Evolutionary conservation across 2,329 filamentous ascomycete species (phyloP).

Genomic region (Arthrobotrys pseudoclavata): DNA sequence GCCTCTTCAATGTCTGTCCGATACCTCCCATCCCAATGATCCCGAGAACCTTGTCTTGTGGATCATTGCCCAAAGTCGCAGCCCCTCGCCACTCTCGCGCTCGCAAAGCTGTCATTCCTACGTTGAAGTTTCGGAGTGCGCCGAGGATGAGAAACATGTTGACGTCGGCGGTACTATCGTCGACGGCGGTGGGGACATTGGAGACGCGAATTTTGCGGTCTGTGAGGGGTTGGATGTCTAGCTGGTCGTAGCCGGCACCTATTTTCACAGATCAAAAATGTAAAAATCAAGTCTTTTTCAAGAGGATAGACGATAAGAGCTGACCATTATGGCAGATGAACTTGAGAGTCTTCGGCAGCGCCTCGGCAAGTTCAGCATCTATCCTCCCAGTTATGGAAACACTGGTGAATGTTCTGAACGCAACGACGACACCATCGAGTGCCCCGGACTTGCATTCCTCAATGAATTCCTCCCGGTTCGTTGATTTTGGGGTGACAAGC

Average conservation of each 20-base stretch:
- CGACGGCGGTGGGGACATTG: constrained; percentile 83
- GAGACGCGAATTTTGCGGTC: constrained; percentile 77
- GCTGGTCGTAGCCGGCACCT: constrained; percentile 88
- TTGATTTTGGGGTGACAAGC: constrained; percentile 74
- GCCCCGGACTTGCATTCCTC: constrained; percentile 75
- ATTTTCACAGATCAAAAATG: background rate
- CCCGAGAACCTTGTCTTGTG: constrained; percentile 81
- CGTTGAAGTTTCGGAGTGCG: constrained; percentile 80
- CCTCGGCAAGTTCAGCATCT: constrained; percentile 77
- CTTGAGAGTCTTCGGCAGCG: constrained; percentile 70
- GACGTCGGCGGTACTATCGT: constrained; percentile 85
- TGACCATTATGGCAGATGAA: constrained; percentile 75
- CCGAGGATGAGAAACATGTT: constrained; percentile 86
- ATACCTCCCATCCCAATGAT: constrained; percentile 91
- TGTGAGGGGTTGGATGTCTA: constrained; percentile 80
- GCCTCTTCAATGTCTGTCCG: constrained; percentile 80
- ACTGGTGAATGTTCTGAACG: constrained; percentile 80
- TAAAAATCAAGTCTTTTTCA: background rate
- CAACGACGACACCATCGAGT: constrained; percentile 75
- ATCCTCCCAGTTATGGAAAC: constrained; percentile 76
- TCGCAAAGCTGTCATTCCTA: constrained; percentile 76
- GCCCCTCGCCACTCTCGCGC: constrained; percentile 77
- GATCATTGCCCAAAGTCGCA: constrained; percentile 78
- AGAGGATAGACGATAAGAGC: constrained; percentile 55
- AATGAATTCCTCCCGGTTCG: constrained; percentile 76